Evolutionary conservation across 805 yeast genomes (phyloP).

Genomic region (Ogataea parapolymorpha): DNA sequence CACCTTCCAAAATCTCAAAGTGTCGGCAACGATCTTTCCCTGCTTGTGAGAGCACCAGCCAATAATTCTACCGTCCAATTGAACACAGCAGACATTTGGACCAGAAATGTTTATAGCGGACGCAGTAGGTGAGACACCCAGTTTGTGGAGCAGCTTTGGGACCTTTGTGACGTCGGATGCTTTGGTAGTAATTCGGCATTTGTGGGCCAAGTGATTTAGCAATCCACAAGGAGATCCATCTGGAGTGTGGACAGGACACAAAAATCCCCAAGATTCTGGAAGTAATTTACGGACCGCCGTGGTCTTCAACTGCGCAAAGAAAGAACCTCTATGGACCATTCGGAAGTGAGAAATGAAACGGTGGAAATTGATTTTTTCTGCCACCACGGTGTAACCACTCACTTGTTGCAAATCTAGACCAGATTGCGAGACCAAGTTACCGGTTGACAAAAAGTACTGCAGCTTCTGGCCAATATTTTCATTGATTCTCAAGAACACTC

Average conservation of each 20-base stretch:
- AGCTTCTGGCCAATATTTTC: constrained; percentile 94
- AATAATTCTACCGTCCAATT: constrained; percentile 84
- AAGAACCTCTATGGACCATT: constrained; percentile 99
- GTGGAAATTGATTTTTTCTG: constrained; percentile 95
- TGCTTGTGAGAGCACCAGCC: constrained; percentile 95
- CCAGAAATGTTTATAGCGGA: constrained; percentile 71
- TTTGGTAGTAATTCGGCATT: constrained; percentile 80
- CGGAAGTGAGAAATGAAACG: constrained; percentile 97
- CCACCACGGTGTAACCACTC: constrained; percentile 97
- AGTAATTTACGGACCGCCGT: constrained; percentile 94
- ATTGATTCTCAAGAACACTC: constrained; percentile 75
- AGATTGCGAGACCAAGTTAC: constrained; percentile 94
- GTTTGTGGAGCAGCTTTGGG: constrained; percentile 57
- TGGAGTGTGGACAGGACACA: constrained; percentile 98
- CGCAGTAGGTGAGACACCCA: constrained; percentile 82
- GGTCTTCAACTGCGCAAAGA: constrained; percentile 96
- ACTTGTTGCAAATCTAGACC: constrained; percentile 98
- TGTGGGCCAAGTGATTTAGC: constrained; percentile 93
- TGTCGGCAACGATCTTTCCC: constrained; percentile 82
- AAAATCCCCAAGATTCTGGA: constrained; percentile 98
- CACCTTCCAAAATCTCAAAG: constrained; percentile 90
- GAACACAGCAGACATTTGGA: constrained; percentile 84
- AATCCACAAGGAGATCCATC: constrained; percentile 99
- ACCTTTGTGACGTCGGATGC: constrained; percentile 72
- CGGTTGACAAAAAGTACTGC: constrained; percentile 93